phyloP scores from a whole-genome alignment of 179 eudicot species.

The Actinidia arguta region DNA sequence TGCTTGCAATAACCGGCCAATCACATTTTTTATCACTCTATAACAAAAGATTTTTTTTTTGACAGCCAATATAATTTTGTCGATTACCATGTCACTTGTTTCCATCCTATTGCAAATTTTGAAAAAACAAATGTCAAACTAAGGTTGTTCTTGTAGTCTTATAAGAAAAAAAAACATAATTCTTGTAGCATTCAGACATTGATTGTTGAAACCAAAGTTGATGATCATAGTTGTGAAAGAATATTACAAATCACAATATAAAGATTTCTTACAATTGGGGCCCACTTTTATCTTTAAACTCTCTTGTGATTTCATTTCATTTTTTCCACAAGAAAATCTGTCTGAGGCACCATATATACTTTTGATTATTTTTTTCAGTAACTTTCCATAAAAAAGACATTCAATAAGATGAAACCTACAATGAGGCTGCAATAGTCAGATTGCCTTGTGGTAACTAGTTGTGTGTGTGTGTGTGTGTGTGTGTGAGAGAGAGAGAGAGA shows the following conservation, averaged over 20 bases:
- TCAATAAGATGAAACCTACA: no score
- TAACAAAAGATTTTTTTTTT: not conserved
- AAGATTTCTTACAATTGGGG: not conserved
- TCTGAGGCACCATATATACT: not conserved
- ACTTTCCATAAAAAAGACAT: no score
- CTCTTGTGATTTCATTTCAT: constrained; percentile 3
- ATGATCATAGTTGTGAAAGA: not conserved
- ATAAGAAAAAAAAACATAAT: no score
- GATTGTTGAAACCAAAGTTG: constrained; percentile 1
- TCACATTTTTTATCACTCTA: no score
- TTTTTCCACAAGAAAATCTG: not conserved
- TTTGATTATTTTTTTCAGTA: not conserved
- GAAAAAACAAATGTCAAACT: not conserved
- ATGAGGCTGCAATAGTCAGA: no score
- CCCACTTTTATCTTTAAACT: not conserved
- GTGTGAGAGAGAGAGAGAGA: no score
- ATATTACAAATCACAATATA: not conserved
- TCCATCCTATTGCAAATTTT: not conserved
- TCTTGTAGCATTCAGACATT: not conserved
- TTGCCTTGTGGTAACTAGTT: no score
- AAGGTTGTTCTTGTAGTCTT: no score
- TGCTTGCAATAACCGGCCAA: not conserved
- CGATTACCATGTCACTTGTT: not conserved
- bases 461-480: no score
- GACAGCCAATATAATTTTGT: not conserved